Evolutionary conservation across 1,284 basidiomycete genomes (phyloP).

Genomic region (Trametes polyzona): DNA sequence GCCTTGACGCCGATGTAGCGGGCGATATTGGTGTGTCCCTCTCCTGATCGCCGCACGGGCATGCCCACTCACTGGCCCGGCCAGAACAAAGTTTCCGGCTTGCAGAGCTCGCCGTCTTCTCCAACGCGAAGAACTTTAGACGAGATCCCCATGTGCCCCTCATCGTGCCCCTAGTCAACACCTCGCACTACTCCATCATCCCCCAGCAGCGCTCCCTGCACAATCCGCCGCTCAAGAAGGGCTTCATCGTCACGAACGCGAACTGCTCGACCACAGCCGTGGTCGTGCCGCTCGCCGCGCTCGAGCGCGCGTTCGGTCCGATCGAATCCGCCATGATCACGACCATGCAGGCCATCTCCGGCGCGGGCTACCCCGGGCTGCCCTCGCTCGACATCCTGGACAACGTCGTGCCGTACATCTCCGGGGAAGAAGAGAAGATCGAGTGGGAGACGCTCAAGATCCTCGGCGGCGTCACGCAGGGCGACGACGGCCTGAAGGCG

Average conservation of each 20-base stretch:
- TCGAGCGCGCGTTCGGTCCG: conserved; percentile 93
- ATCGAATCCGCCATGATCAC: conserved; percentile 90
- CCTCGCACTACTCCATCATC: conserved; percentile 85
- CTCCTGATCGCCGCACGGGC: background rate
- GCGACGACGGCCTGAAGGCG: conserved; percentile 54
- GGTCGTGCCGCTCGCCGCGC: conserved; percentile 90
- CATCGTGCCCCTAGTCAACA: conserved; percentile 96
- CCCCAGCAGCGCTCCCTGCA: conserved; percentile 79
- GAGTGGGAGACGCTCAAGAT: conserved; percentile 99
- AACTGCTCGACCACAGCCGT: conserved; percentile 98
- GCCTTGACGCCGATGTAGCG: conserved; percentile 92
- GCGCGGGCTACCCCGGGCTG: conserved; percentile 96
- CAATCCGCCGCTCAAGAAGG: conserved; percentile 75
- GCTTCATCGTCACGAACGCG: conserved; percentile 98
- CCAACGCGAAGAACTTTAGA: conserved; percentile 97
- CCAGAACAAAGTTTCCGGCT: conserved; percentile 86
- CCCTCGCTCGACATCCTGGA: conserved; percentile 92
- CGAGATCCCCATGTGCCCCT: conserved; percentile 95
- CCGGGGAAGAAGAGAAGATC: conserved; percentile 98
- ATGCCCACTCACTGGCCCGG: background rate
- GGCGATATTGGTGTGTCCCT: conserved; percentile 85
- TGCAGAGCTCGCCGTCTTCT: conserved; percentile 93
- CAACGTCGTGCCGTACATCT: conserved; percentile 95
- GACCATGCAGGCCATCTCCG: conserved; percentile 98
- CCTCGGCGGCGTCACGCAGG: conserved; percentile 76